Evolutionary conservation across 78 protist genomes (phyloP).

Genomic region (Dictyostelium brefeldianum): DNA sequence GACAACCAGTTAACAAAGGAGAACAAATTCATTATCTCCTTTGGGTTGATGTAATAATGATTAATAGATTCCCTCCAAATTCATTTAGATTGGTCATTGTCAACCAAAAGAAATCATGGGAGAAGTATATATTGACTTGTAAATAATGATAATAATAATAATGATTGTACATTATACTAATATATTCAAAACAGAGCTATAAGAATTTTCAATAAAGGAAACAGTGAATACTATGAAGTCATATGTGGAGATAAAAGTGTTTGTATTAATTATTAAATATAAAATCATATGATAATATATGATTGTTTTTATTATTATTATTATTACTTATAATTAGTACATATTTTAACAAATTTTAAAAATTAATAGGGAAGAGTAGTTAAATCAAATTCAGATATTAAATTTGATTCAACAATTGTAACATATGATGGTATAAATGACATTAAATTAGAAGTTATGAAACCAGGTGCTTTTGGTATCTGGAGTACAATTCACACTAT

Average conservation of each 20-base stretch:
- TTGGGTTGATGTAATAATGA: background rate
- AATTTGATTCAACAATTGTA: background rate
- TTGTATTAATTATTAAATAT: no score
- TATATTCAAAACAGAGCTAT: background rate
- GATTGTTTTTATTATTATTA: no score
- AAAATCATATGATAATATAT: no score
- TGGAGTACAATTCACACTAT: background rate
- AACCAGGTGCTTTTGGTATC: background rate
- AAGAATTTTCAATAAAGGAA: background rate
- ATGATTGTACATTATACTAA: no score
- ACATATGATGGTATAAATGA: background rate
- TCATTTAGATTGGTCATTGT: background rate
- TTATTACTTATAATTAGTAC: no score
- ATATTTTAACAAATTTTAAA: no score
- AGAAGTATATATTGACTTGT: background rate
- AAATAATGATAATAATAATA: no score
- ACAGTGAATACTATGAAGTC: background rate
- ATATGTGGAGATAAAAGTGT: background rate
- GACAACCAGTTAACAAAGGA: no score
- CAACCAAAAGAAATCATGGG: background rate
- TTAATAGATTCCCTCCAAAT: background rate
- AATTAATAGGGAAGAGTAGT: background rate
- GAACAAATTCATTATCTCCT: background rate
- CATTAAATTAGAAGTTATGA: background rate
- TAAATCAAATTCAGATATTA: no score